Percentiles rank a stretch among this genome's conserved stretches.
Evolutionary conservation across 139 green algal genomes (phyloP).

Genomic region (Chlorella ohadii): DNA sequence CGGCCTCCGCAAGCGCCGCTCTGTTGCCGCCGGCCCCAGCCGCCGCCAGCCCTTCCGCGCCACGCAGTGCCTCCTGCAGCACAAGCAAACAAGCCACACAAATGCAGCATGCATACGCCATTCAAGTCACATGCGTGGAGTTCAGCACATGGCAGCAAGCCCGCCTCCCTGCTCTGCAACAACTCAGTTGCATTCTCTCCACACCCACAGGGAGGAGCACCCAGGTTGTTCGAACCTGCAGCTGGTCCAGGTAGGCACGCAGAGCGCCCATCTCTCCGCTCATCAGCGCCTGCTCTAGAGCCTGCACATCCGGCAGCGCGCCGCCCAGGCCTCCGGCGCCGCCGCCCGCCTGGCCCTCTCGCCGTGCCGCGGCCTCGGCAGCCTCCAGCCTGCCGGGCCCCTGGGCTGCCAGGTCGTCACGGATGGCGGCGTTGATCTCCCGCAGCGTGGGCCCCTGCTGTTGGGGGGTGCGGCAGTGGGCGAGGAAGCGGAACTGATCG

Average conservation of each 20-base stretch:
- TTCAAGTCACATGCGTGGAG: too few relatives aligned
- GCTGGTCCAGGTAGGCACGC: conserved; percentile 4
- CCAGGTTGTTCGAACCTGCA: background rate
- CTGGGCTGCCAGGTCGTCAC: conserved; percentile 1
- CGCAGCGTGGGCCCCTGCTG: conserved; percentile 5
- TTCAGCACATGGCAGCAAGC: too few relatives aligned
- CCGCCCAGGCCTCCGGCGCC: too few relatives aligned
- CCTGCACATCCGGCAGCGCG: background rate
- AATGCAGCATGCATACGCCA: too few relatives aligned
- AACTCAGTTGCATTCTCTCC: too few relatives aligned
- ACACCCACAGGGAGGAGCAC: too few relatives aligned
- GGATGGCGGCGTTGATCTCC: conserved; percentile 34
- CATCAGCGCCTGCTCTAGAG: background rate
- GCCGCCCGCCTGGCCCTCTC: background rate
- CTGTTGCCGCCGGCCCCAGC: background rate
- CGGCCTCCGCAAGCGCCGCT: background rate
- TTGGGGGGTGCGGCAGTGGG: background rate
- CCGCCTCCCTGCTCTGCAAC: too few relatives aligned
- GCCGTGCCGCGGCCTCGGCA: background rate
- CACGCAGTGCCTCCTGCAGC: conserved; percentile 1
- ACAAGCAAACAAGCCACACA: too few relatives aligned
- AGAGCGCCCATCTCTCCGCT: background rate
- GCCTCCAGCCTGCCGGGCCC: conserved; percentile 6
- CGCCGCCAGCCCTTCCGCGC: background rate
- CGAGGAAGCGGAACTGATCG: too few relatives aligned